phyloP scores from a whole-genome alignment of 805 yeast species.

The Metschnikowia arizonensis region DNA sequence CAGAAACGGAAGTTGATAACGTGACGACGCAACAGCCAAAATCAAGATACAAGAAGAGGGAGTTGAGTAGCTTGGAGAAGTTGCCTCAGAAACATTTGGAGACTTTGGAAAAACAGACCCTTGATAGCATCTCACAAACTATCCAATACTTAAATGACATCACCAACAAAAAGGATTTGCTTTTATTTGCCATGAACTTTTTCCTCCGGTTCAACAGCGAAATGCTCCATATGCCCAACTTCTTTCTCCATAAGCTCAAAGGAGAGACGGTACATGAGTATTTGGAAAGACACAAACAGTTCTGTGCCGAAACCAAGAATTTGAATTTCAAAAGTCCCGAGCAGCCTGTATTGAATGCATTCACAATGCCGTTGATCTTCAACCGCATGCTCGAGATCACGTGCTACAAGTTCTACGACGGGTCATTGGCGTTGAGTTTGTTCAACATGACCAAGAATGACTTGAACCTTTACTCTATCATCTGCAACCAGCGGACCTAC shows the following conservation, averaged over 20 bases:
- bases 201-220: slow-evolving; percentile 13
- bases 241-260: slow-evolving; percentile 16
- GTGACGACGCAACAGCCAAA: neutral
- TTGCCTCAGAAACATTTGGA: neutral
- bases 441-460: slow-evolving; percentile 35
- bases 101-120: neutral
- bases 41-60: neutral
- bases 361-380: slow-evolving; percentile 35
- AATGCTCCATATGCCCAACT: slow-evolving; percentile 7
- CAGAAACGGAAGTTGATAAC: neutral
- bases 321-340: slow-evolving; percentile 19
- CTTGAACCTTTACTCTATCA: slow-evolving; percentile 29
- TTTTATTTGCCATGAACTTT: slow-evolving; percentile 18
- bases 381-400: slow-evolving; percentile 28
- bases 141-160: slow-evolving; percentile 20
- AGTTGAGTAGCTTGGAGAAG: neutral
- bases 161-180: slow-evolving; percentile 12
- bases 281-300: slow-evolving; percentile 18
- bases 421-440: slow-evolving; percentile 32
- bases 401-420: slow-evolving; percentile 28
- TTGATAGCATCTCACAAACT: slow-evolving; percentile 17
- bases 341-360: slow-evolving; percentile 27
- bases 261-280: slow-evolving; percentile 14
- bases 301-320: slow-evolving; percentile 17
- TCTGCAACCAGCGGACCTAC: slow-evolving; percentile 40